Evolutionary conservation across 495 filamentous ascomycete species (phyloP), one percentile per base, ranked within the genome.

Genomic region (Aspergillus ostianus): DNA sequence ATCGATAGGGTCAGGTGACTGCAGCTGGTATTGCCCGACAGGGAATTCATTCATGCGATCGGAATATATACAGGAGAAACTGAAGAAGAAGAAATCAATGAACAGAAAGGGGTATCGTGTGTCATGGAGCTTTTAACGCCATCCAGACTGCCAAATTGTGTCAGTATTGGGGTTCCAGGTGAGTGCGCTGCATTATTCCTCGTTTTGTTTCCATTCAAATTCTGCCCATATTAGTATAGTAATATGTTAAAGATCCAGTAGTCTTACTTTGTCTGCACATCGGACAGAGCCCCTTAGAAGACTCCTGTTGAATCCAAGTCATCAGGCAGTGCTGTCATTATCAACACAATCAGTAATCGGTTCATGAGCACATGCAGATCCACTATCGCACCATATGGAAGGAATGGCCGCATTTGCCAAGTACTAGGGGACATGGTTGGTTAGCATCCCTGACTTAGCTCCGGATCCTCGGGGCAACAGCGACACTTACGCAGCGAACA

Each of bases 241-340:
- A 32, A 20, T 13, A 47, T 49, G 19, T 60, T 23, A 51, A 47
- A 53, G 41, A 41, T 46, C 29, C 47, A 45, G 10, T 57, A 36
- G 18, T 70, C 87, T 74, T 82, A 94, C 91, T 93, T 73, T 97
- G 94, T 53, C 94, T 84, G 68, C 94, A 99, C 95, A 99, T 98
- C 17, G 94, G 94, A 73, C 94, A 99, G 49, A 96, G 85, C 17
- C 92, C 94, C 67, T 95, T 93, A 9, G 92, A 91, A 17, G 90
- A 87, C 55, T 97, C 94, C 67, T 96, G 92, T 65, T 94, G 87
- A 59, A 99, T 90, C 94, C 94, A 99, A 49, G 92, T 91, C 70
- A 89, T 82, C 57, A 98, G 90, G 68, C 94, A 99, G 73, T 99
- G 94, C 93, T 97, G 65, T 59, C 30, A 18, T 45, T 21, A 26